Percentiles rank a stretch among this genome's conserved stretches.
Conservation (phyloP, 768 basidiomycete genomes). For the Kwoniella mangroviensis region DNA sequence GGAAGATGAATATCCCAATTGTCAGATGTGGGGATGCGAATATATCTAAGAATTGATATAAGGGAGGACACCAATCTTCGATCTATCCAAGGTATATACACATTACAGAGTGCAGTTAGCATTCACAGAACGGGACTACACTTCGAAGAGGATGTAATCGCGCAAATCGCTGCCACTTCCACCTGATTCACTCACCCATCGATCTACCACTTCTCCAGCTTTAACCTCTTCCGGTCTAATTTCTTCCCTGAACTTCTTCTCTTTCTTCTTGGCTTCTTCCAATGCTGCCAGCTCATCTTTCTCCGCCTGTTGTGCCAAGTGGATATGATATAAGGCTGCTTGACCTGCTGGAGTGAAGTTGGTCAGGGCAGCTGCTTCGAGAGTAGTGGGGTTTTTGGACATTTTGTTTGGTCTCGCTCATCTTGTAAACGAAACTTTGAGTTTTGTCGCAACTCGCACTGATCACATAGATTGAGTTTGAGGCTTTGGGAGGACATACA, state of each 20-base stretch:
- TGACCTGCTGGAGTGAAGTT: slow-evolving; percentile 39
- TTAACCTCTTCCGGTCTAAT: slow-evolving; percentile 35
- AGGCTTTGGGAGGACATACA: neutral
- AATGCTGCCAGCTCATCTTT: slow-evolving; percentile 30
- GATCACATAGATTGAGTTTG: too few species aligned
- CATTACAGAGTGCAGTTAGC: too few species aligned
- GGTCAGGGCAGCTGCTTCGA: slow-evolving; percentile 34
- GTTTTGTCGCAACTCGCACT: too few species aligned
- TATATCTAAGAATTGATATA: slow-evolving; percentile 34
- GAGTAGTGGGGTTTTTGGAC: slow-evolving; percentile 28
- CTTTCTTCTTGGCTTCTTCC: slow-evolving; percentile 28
- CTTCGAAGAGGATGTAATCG: too few species aligned
- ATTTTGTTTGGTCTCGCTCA: neutral
- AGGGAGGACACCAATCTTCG: slow-evolving; percentile 36
- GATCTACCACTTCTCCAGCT: slow-evolving; percentile 33
- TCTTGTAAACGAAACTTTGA: too few species aligned
- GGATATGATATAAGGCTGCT: slow-evolving; percentile 39
- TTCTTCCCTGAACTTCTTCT: slow-evolving; percentile 24
- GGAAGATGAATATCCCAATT: slow-evolving; percentile 26
- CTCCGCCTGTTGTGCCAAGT: slow-evolving; percentile 32
- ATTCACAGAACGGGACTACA: too few species aligned
- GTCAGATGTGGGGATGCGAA: slow-evolving; percentile 39
- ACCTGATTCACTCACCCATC: slow-evolving; percentile 22
- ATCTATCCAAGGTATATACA: slow-evolving; percentile 20
- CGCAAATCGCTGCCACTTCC: too few species aligned